phyloP scores from a whole-genome alignment of 768 basidiomycete species.

The Podaxis sp. region DNA sequence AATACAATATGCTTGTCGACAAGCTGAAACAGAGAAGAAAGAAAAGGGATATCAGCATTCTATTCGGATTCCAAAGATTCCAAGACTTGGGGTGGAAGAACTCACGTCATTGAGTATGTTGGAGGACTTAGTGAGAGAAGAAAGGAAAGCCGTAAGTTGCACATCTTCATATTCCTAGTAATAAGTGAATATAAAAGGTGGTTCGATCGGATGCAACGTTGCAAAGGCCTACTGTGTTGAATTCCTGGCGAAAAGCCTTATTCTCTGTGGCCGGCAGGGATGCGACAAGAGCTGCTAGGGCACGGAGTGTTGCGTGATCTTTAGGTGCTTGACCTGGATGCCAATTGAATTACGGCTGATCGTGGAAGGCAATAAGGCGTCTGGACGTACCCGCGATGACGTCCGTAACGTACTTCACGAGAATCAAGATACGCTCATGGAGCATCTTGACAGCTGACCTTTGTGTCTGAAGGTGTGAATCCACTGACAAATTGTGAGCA shows the following conservation, averaged over 20 bases:
- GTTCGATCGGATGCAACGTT: neutral
- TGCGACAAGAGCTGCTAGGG: constrained; percentile 83
- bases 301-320: constrained; percentile 81
- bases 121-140: constrained; percentile 85
- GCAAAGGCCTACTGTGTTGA: constrained; percentile 64
- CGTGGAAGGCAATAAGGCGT: neutral
- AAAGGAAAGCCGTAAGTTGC: constrained; percentile 86
- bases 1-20: constrained; percentile 79
- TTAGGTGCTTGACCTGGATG: constrained; percentile 63
- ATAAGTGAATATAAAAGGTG: neutral
- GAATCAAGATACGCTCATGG: constrained; percentile 81
- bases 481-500: constrained; percentile 51
- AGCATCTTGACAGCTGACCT: constrained; percentile 97
- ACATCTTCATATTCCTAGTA: constrained; percentile 93
- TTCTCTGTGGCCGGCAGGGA: constrained; percentile 88
- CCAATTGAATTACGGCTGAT: neutral
- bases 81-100: neutral
- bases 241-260: constrained; percentile 82
- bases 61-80: neutral
- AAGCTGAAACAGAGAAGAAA: constrained; percentile 39
- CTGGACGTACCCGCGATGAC: constrained; percentile 64
- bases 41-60: constrained; percentile 10
- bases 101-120: constrained; percentile 87
- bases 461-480: constrained; percentile 88
- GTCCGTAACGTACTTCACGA: constrained; percentile 83